Evolutionary conservation across 495 filamentous ascomycete species (phyloP), one percentile per base, ranked within the genome.

Genomic region (Pyrenula massariospora): DNA sequence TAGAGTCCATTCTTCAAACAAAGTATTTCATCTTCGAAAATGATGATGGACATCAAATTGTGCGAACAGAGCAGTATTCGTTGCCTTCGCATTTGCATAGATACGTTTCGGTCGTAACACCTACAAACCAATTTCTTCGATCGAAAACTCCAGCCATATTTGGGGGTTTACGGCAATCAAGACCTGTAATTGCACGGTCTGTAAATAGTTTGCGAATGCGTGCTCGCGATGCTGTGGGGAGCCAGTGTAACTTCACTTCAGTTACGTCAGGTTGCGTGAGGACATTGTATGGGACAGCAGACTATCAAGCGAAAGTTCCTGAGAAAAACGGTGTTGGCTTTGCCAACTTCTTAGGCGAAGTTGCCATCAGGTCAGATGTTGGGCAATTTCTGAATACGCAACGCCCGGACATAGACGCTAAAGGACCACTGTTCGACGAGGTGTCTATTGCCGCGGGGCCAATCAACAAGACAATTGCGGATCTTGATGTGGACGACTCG

Each of bases 61-160:
- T 69, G 36, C 68, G 70, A n/a, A 69, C 69, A 31, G 63, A 72
- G 50, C 61, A 70, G 42, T 84, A 80, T 69, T 80, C 76, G 51
- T 68, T 82, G 10, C 80, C 81, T 23, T 64, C 64, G 57, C 71
- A 79, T 59, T 73, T 72, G 3, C 78, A 79, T 56, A 66, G 66
- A 24, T 80, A 84, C 60, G 76, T 88, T 57, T 42, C 31, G 15
- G 31, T 77, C 82, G 53, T 74, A 80, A 3, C 77, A 87, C 49
- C 84, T 87, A 66, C 84, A 83, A n/a, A 86, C 83, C 2, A 87
- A 78, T 42, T 83, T 80, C 3, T 87, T 88, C 63, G 72, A 76
- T 59, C 64, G 64, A 12, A 57, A 24, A 5, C 67, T 19, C 55
- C 24, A 52, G 58, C 50, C 54, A 53, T 52, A 31, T 53, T 56